A percentile compares a stretch with the other conserved stretches of the same genome.
These are phyloP conservation scores for Penicillium crystallinum DNA, from an alignment of 495 filamentous ascomycete species.

Conservation along the genomic window DNA sequence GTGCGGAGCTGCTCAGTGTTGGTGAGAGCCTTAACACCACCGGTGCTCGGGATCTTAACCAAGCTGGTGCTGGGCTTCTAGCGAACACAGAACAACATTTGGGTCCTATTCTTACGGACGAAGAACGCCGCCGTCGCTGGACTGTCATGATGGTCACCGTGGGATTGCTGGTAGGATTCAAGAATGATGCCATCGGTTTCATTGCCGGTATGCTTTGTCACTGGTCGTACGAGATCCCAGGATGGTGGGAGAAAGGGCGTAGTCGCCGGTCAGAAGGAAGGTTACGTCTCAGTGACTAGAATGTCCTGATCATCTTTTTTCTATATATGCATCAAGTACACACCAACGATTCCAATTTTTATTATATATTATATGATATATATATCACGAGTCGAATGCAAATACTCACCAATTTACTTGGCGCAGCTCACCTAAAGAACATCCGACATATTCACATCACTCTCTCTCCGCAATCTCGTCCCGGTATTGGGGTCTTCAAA, in stretches of 20 bases:
- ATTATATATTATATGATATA: not conserved
- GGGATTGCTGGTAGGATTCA: slow-evolving; percentile 74
- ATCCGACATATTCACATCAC: slow-evolving; percentile 19
- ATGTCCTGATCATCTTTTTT: too few relatives aligned
- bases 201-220: slow-evolving; percentile 71
- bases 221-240: slow-evolving; percentile 45
- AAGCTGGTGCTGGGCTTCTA: slow-evolving; percentile 25
- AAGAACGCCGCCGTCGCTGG: slow-evolving; percentile 66
- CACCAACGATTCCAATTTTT: not conserved
- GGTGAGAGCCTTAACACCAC: slow-evolving; percentile 74
- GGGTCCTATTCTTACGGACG: slow-evolving; percentile 44
- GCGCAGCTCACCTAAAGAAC: not conserved
- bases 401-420: not conserved
- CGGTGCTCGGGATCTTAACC: slow-evolving; percentile 55
- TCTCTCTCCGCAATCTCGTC: slow-evolving; percentile 5
- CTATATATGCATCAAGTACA: not conserved
- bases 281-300: slow-evolving; percentile 20
- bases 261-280: slow-evolving; percentile 30
- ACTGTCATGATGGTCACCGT: slow-evolving; percentile 84
- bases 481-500: slow-evolving; percentile 24
- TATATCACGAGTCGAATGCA: not conserved
- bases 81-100: slow-evolving; percentile 37
- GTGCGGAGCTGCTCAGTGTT: slow-evolving; percentile 77
- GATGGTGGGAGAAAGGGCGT: slow-evolving; percentile 20
- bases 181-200: slow-evolving; percentile 85